These are phyloP conservation scores for Talaromyces sp. DNA, from an alignment of 2,329 filamentous ascomycete species.

Conservation along the genomic window DNA sequence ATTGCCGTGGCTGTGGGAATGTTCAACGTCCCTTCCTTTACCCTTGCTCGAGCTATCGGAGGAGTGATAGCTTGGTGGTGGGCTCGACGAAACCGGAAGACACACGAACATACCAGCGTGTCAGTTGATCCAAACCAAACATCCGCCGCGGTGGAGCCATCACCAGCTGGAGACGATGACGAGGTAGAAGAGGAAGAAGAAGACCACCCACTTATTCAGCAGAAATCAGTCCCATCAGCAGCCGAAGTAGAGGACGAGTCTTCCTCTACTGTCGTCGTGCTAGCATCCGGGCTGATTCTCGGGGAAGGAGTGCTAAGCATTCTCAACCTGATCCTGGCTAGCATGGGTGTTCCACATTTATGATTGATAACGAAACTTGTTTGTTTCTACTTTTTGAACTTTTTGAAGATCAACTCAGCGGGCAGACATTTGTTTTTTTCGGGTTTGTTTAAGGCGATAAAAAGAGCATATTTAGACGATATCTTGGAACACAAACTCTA, in stretches of 20 bases:
- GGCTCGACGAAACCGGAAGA: constrained; percentile 38
- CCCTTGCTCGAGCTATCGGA: constrained; percentile 77
- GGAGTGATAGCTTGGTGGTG: constrained; percentile 76
- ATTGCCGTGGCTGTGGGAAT: constrained; percentile 97
- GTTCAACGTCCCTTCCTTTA: constrained; percentile 97
- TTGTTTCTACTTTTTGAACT: not conserved
- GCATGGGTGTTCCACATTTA: constrained; percentile 68
- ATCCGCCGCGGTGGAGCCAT: not conserved
- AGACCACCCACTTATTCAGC: not conserved
- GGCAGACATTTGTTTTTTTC: not conserved
- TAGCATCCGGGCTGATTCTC: constrained; percentile 84
- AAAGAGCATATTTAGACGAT: not conserved
- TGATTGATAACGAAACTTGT: constrained; percentile 27
- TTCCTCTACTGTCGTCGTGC: constrained; percentile 70
- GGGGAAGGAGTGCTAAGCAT: constrained; percentile 92
- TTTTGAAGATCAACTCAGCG: not conserved
- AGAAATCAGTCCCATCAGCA: not conserved
- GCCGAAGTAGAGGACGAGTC: constrained; percentile 22
- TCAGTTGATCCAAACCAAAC: not conserved
- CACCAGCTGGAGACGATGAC: not conserved
- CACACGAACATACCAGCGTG: not conserved
- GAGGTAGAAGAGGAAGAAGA: not conserved
- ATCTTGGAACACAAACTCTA: not conserved
- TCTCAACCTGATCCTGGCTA: constrained; percentile 78
- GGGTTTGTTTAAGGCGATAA: not conserved